phyloP scores from a whole-genome alignment of 202 grass and related monocot genomes.

The Setaria viridis region DNA sequence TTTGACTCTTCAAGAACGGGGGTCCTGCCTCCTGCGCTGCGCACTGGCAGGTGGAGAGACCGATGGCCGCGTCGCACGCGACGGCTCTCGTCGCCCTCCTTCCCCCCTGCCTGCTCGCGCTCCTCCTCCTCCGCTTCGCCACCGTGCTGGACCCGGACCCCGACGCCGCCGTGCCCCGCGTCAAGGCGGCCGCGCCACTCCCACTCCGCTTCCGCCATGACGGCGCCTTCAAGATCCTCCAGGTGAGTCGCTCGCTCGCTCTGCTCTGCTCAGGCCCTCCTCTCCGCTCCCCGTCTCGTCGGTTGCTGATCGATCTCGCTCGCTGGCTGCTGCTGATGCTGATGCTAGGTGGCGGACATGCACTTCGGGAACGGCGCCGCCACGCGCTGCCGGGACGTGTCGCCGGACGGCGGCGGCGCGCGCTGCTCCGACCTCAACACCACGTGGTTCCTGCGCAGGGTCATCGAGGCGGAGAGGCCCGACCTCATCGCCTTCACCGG shows the following conservation, averaged over 20 bases:
- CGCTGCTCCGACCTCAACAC: conserved; percentile 92
- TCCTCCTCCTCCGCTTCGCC: conserved; percentile 56
- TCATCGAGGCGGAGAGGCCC: conserved; percentile 81
- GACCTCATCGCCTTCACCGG: conserved; percentile 94
- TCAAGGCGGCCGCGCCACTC: conserved; percentile 68
- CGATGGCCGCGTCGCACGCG: conserved; percentile 16
- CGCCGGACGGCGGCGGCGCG: conserved; percentile 53
- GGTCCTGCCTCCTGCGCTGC: too few relatives aligned
- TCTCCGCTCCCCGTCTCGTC: neutral
- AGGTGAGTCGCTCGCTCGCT: conserved; percentile 44
- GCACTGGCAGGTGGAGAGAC: neutral
- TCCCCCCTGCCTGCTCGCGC: conserved; percentile 37
- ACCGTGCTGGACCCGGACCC: conserved; percentile 42
- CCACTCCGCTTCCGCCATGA: conserved; percentile 89
- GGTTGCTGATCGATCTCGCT: conserved; percentile 6
- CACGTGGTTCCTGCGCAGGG: conserved; percentile 73
- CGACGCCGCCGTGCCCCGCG: conserved; percentile 39
- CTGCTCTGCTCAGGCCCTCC: neutral
- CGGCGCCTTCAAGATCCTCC: conserved; percentile 93
- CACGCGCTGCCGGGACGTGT: conserved; percentile 81
- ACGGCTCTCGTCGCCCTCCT: conserved; percentile 39
- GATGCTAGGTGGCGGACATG: conserved; percentile 85
- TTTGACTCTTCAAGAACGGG: neutral
- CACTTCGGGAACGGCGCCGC: conserved; percentile 88
- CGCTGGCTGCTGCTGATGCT: neutral